Evolutionary conservation across 495 filamentous ascomycete genomes (phyloP).

Genomic region (Xylaria longipes): DNA sequence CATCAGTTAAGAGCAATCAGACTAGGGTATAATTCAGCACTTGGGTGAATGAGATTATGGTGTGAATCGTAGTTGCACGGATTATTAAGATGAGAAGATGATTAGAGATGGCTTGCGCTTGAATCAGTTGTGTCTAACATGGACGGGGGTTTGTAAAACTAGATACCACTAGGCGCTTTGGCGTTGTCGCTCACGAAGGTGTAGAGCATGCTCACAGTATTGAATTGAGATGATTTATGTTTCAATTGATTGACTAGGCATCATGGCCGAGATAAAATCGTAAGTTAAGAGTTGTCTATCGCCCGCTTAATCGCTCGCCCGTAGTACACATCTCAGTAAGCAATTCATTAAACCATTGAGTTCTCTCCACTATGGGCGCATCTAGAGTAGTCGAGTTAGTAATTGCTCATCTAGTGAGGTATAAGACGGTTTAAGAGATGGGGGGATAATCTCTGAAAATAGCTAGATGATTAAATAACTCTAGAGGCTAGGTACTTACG

Average conservation of each 20-base stretch:
- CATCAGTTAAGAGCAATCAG: conserved; percentile 35
- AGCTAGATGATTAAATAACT: neutral
- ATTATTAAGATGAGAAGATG: neutral
- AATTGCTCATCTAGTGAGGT: neutral
- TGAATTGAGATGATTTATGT: neutral
- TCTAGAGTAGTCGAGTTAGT: conserved; percentile 38
- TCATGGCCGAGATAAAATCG: neutral
- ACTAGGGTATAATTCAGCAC: neutral
- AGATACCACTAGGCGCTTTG: conserved; percentile 29
- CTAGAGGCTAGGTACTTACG: conserved; percentile 36
- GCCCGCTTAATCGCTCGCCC: conserved; percentile 47
- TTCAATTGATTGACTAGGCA: neutral
- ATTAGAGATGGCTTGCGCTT: conserved; percentile 2
- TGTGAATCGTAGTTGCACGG: neutral
- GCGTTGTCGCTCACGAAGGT: conserved; percentile 18
- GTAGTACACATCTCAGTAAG: conserved; percentile 56
- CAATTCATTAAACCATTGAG: conserved; percentile 63
- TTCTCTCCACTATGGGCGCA: conserved; percentile 68
- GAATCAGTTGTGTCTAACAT: neutral
- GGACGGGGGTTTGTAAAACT: conserved; percentile 25
- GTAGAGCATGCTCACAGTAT: neutral
- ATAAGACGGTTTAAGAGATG: neutral
- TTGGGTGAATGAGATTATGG: neutral
- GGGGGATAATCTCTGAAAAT: neutral
- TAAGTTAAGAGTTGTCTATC: neutral